These are phyloP conservation scores for Endocladia muricata DNA, from an alignment of 31 red algal species.

Conservation along the genomic window DNA sequence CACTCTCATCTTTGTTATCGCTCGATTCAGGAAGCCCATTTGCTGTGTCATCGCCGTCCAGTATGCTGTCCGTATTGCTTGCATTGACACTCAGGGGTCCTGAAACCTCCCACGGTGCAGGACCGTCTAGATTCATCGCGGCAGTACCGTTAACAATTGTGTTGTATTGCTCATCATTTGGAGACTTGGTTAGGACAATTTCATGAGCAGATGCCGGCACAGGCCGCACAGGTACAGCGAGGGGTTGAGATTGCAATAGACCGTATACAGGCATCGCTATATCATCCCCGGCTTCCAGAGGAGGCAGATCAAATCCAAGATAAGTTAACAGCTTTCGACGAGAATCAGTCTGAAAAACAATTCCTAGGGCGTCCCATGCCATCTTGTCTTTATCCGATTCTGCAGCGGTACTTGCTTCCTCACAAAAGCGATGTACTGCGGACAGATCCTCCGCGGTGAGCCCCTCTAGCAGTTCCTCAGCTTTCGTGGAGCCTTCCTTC, in stretches of 20 bases:
- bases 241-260: conserved; percentile 41
- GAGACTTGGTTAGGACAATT: not conserved
- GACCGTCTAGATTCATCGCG: conserved; percentile 45
- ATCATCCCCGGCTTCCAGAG: conserved; percentile 61
- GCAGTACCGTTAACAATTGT: conserved; percentile 34
- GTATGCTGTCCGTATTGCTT: conserved; percentile 37
- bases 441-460: conserved; percentile 59
- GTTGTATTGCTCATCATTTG: not conserved
- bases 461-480: conserved; percentile 51
- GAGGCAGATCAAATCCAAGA: conserved; percentile 64
- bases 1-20: not conserved
- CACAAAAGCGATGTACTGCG: conserved; percentile 31
- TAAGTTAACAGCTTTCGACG: conserved; percentile 53
- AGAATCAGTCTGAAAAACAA: conserved; percentile 59
- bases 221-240: conserved; percentile 62
- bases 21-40: conserved; percentile 22
- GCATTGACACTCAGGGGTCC: conserved; percentile 26
- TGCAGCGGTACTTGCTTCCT: conserved; percentile 28
- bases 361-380: conserved; percentile 58
- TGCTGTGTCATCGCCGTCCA: conserved; percentile 58
- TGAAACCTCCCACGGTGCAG: conserved; percentile 64
- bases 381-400: conserved; percentile 50
- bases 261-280: conserved; percentile 64
- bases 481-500: conserved; percentile 9
- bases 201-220: not conserved